Evolutionary conservation across 1,284 basidiomycete species (phyloP).

Genomic region (Heterobasidion occidentale): DNA sequence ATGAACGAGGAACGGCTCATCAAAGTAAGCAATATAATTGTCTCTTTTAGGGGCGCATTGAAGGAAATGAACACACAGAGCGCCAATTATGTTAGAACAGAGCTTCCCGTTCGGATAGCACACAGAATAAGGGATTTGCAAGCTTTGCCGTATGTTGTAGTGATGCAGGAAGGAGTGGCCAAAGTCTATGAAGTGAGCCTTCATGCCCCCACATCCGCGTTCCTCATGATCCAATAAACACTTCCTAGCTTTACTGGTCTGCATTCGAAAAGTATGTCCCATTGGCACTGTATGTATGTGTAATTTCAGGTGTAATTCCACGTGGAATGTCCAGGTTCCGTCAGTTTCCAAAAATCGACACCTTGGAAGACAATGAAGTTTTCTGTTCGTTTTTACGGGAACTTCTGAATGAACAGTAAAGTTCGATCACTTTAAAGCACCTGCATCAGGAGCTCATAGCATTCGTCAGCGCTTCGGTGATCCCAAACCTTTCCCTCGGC

Average conservation of each 20-base stretch:
- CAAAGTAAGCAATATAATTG: constrained; percentile 38
- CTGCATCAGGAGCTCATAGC: neutral
- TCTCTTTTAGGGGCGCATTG: constrained; percentile 1
- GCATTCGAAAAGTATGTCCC: constrained; percentile 67
- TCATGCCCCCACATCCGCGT: neutral
- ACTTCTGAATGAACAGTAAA: constrained; percentile 74
- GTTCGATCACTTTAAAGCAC: constrained; percentile 4
- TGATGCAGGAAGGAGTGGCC: constrained; percentile 79
- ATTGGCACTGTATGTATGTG: neutral
- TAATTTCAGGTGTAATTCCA: too few relatives aligned
- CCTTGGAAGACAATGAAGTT: constrained; percentile 65
- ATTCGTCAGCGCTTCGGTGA: constrained; percentile 55
- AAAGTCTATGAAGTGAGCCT: constrained; percentile 75
- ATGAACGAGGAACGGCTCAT: constrained; percentile 72
- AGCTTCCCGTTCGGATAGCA: constrained; percentile 82
- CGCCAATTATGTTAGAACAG: constrained; percentile 85
- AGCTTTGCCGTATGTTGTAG: constrained; percentile 80
- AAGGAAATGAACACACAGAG: constrained; percentile 36
- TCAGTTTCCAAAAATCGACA: constrained; percentile 67
- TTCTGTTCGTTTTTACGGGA: constrained; percentile 70
- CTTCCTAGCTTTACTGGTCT: constrained; percentile 63
- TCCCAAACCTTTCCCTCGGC: constrained; percentile 71
- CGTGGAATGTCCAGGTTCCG: constrained; percentile 48
- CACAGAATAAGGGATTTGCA: constrained; percentile 86
- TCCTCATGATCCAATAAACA: neutral